Evolutionary conservation across 1,139 yeast genomes (phyloP).

Genomic region (Diutina scorzettiae): DNA sequence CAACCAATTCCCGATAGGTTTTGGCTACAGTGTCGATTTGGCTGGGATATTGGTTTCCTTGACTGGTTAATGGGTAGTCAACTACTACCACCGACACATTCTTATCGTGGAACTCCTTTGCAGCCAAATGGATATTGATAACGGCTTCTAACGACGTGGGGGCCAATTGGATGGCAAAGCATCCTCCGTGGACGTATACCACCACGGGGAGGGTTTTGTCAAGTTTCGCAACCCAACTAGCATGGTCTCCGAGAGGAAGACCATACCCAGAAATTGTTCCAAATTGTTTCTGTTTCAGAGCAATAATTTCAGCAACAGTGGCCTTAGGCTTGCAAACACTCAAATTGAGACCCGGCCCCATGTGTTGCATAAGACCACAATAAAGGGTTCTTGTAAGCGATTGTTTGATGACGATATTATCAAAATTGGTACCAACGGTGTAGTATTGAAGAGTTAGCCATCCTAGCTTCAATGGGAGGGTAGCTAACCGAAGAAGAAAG

Average conservation of each 20-base stretch:
- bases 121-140: conserved; percentile 7
- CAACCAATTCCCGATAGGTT: conserved; percentile 17
- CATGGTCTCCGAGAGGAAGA: not conserved
- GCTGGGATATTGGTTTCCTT: conserved; percentile 21
- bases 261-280: not conserved
- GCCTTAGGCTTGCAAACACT: not conserved
- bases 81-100: conserved; percentile 19
- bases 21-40: conserved; percentile 26
- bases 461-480: not conserved
- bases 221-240: not conserved
- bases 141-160: conserved; percentile 6
- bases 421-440: not conserved
- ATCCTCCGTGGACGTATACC: conserved; percentile 8
- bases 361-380: conserved; percentile 2
- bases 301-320: not conserved
- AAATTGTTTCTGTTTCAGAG: not conserved
- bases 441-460: not conserved
- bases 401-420: not conserved
- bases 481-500: not conserved
- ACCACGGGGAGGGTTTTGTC: conserved; percentile 3
- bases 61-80: conserved; percentile 28
- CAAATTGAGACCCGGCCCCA: not conserved
- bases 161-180: conserved; percentile 8
- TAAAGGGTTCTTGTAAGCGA: not conserved
- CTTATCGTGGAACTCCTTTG: not conserved